Percentiles rank a stretch among this genome's conserved stretches.
These are phyloP conservation scores for Termitomyces titanicus DNA, from an alignment of 768 basidiomycete genomes.

Conservation along the genomic window DNA sequence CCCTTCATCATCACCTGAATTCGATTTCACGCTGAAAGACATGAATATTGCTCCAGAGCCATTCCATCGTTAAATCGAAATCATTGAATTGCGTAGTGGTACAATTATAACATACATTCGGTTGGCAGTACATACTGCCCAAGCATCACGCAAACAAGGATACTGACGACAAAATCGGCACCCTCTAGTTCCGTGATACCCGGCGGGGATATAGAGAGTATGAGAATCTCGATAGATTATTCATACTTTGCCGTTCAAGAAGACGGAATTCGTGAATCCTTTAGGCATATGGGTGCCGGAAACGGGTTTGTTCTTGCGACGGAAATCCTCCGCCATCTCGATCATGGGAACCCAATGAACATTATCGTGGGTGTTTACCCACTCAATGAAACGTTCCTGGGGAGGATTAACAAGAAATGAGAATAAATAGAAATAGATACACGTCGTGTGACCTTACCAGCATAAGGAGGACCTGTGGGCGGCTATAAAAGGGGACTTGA, in stretches of 20 bases:
- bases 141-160: background rate
- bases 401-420: background rate
- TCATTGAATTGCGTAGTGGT: background rate
- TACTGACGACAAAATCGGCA: background rate
- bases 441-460: constrained; percentile 34
- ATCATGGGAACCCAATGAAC: constrained; percentile 71
- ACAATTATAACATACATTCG: background rate
- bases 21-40: no score
- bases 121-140: no score
- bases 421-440: no score
- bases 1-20: no score
- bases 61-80: no score
- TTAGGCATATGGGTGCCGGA: constrained; percentile 53
- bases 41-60: no score
- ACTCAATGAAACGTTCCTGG: constrained; percentile 71
- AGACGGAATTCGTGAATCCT: background rate
- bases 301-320: constrained; percentile 44
- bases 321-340: constrained; percentile 63
- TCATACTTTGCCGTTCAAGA: background rate
- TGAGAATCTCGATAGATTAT: no score
- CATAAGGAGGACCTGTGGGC: constrained; percentile 72
- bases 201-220: background rate
- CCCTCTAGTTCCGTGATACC: no score
- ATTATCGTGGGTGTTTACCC: constrained; percentile 66
- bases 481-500: constrained; percentile 26